Evolutionary conservation across 2,329 filamentous ascomycete genomes (phyloP).

Genomic region (Pleurostoma richardsiae): DNA sequence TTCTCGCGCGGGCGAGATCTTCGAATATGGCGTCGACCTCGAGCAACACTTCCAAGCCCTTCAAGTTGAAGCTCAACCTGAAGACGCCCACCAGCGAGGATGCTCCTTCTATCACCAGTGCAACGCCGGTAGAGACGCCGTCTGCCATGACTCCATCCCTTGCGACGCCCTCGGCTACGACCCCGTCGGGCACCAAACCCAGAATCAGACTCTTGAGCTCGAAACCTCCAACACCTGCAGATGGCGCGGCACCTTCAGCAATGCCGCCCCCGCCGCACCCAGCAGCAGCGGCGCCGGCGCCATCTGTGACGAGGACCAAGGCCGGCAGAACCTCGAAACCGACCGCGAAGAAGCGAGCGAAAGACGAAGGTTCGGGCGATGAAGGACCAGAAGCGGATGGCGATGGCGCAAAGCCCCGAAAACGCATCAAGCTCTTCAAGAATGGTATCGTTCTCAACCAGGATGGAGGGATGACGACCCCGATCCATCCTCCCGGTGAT

Average conservation of each 20-base stretch:
- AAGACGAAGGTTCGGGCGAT: slow-evolving; percentile 49
- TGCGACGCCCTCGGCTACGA: slow-evolving; percentile 4
- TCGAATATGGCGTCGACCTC: too few relatives aligned
- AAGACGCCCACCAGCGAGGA: neutral
- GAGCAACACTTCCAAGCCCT: neutral
- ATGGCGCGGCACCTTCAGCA: slow-evolving; percentile 20
- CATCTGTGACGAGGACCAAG: slow-evolving; percentile 44
- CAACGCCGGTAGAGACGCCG: slow-evolving; percentile 1
- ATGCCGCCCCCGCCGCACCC: slow-evolving; percentile 20
- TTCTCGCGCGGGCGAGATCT: too few relatives aligned
- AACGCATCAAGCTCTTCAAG: neutral
- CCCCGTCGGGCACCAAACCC: slow-evolving; percentile 8
- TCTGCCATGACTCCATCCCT: slow-evolving; percentile 4
- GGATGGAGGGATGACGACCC: slow-evolving; percentile 50
- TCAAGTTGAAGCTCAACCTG: neutral
- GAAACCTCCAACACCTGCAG: slow-evolving; percentile 21
- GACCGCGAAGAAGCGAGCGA: slow-evolving; percentile 57
- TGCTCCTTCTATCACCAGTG: neutral
- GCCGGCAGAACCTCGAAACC: slow-evolving; percentile 56
- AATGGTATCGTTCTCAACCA: slow-evolving; percentile 33
- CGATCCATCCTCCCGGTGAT: slow-evolving; percentile 69
- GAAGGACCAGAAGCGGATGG: slow-evolving; percentile 19
- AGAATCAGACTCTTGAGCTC: slow-evolving; percentile 18
- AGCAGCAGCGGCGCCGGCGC: slow-evolving; percentile 8
- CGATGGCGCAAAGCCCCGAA: too few relatives aligned